A percentile compares a stretch with the other conserved stretches of the same genome.
Conservation (phyloP, 345 rosid genomes). For the Eucalyptus viminalis region DNA sequence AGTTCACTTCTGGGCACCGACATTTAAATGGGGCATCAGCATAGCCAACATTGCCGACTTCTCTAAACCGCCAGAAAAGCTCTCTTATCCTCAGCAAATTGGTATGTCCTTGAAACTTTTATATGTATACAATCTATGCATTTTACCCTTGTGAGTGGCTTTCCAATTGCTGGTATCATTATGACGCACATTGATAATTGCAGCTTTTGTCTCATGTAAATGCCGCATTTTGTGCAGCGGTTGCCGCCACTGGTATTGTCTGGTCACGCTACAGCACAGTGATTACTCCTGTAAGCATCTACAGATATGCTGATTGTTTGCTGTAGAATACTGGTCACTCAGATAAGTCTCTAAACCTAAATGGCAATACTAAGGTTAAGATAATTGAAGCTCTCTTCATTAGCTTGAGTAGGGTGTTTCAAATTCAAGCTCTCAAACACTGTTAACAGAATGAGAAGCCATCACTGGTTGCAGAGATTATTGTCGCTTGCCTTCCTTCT, state of each 20-base stretch:
- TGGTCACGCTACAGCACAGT: slow-evolving; percentile 86
- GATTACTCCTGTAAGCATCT: slow-evolving; percentile 62
- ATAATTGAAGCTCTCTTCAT: not conserved
- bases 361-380: not conserved
- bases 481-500: not conserved
- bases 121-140: not conserved
- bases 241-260: slow-evolving; percentile 56
- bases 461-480: not conserved
- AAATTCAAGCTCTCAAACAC: not conserved
- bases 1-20: slow-evolving; percentile 98
- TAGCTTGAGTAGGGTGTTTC: not conserved
- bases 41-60: slow-evolving; percentile 84
- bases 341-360: not conserved
- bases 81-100: slow-evolving; percentile 83
- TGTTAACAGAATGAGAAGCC: not conserved
- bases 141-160: not conserved
- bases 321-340: not conserved
- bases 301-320: not conserved
- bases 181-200: not conserved
- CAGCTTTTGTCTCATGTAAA: not conserved
- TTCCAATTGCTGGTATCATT: not conserved
- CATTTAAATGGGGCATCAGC: slow-evolving; percentile 94
- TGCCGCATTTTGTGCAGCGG: slow-evolving; percentile 34
- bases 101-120: slow-evolving; percentile 15
- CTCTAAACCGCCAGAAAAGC: slow-evolving; percentile 67